phyloP scores from a whole-genome alignment of 164 flowering plant species.

The Nelumbo lutea region DNA sequence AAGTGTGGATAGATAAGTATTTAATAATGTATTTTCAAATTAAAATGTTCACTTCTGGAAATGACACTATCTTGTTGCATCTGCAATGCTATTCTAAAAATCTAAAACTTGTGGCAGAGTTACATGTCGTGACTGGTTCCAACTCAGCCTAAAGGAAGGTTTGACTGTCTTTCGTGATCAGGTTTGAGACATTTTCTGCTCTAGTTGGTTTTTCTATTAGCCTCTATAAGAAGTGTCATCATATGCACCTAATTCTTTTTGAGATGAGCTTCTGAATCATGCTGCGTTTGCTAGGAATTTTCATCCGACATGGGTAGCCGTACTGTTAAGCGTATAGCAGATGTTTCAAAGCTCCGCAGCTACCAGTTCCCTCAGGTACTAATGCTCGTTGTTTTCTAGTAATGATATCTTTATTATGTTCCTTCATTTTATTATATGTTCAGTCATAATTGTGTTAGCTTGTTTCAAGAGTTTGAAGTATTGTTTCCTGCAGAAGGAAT shows the following conservation, averaged over 20 bases:
- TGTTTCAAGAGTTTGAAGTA: not conserved
- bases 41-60: no score
- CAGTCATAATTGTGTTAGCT: not conserved
- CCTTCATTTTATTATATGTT: not conserved
- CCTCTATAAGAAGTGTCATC: not conserved
- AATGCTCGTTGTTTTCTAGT: not conserved
- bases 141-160: constrained; percentile 96
- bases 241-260: not conserved
- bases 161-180: constrained; percentile 98
- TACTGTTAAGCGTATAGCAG: constrained; percentile 87
- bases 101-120: constrained; percentile 47
- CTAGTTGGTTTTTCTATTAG: not conserved
- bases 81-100: no score
- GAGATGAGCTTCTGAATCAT: not conserved
- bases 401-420: not conserved
- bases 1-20: no score
- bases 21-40: no score
- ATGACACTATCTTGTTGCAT: no score
- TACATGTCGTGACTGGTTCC: constrained; percentile 99
- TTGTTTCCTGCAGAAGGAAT: not conserved
- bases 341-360: constrained; percentile 84
- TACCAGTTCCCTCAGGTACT: constrained; percentile 95
- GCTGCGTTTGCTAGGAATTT: constrained; percentile 57
- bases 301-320: constrained; percentile 99
- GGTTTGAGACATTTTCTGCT: constrained; percentile 28